Conservation (phyloP, 148 eudicot genomes). For the Diospyros lotus region DNA sequence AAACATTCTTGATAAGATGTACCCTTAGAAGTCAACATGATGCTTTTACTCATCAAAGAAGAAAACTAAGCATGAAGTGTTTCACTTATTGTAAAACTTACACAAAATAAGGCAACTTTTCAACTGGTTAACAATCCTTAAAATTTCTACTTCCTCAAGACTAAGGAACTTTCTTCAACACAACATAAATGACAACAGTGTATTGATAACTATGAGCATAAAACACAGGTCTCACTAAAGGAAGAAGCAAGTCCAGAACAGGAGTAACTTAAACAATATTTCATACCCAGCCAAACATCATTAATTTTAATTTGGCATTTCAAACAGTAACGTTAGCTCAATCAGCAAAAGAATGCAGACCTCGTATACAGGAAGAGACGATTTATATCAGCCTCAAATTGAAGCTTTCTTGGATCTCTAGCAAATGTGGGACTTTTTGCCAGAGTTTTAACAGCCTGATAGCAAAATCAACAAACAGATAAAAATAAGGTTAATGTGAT, state of each 20-base stretch:
- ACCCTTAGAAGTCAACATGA: too few species aligned
- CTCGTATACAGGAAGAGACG: slow-evolving; percentile 88
- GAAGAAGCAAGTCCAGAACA: neutral
- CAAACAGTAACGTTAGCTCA: neutral
- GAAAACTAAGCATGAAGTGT: neutral
- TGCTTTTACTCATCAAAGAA: too few species aligned
- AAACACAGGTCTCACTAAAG: neutral
- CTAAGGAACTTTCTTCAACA: neutral
- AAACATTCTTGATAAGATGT: neutral
- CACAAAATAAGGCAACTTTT: neutral
- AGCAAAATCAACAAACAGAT: slow-evolving; percentile 12
- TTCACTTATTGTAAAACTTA: neutral
- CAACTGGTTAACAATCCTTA: neutral
- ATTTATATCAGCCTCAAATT: slow-evolving; percentile 91
- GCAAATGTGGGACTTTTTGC: slow-evolving; percentile 88
- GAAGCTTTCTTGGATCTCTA: slow-evolving; percentile 71
- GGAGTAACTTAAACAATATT: neutral
- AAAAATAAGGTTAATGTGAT: neutral
- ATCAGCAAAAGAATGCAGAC: slow-evolving; percentile 27
- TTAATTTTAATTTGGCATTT: neutral
- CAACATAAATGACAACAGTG: neutral
- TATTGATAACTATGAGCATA: neutral
- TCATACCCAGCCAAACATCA: neutral
- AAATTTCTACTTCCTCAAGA: neutral
- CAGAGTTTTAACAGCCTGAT: slow-evolving; percentile 73